Evolutionary conservation across 768 basidiomycete species (phyloP), one percentile per base, ranked within the genome.

Genomic region (Collybia sordida): DNA sequence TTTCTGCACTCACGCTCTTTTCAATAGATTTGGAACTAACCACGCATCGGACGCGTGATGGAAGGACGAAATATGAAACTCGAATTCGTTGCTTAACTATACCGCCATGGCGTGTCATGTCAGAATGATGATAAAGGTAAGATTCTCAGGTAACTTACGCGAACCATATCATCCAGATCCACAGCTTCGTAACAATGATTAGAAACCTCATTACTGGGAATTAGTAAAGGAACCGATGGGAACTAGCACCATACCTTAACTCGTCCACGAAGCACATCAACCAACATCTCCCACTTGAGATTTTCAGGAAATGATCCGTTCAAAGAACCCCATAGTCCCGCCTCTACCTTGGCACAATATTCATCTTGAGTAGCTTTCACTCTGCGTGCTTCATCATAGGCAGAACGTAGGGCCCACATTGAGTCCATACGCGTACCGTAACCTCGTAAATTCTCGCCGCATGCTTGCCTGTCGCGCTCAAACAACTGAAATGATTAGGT

Each of bases 41-140:
- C 91, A 97, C 1, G 92, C 83, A 64, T 96, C 93, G 47, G 91
- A 85, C 6, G 93, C 94, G 61, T 91, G 88, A 59, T 94, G 91
- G 61, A 94, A 84, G 5, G 90, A 86, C 5, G 88, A 81, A 23
- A 94, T 75, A 1, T 83, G 78, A 61, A 93, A 93, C 58, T 91
- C 71, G 74, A 95, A 98, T 67, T 97, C 94, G 62, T 96, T 90
- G 28, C 90, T 84, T 43, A 97, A 75, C 82, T 93, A 18, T 27
- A 40, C 3, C 23, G 27, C 36, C 38, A 39, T 45, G 21, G 28
- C 17, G 3, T 17, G 8, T 11, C 3, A 12, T 41, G 18, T 39
- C 25, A 9, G 21, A 48, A 12, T 37, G 17, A 15, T 21, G 38
- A 36, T 8, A 6, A 6, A 17, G 9, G n/a, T 40, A 42, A 28